Conservation (phyloP, 306 rosid genomes). For the Senna tora region DNA sequence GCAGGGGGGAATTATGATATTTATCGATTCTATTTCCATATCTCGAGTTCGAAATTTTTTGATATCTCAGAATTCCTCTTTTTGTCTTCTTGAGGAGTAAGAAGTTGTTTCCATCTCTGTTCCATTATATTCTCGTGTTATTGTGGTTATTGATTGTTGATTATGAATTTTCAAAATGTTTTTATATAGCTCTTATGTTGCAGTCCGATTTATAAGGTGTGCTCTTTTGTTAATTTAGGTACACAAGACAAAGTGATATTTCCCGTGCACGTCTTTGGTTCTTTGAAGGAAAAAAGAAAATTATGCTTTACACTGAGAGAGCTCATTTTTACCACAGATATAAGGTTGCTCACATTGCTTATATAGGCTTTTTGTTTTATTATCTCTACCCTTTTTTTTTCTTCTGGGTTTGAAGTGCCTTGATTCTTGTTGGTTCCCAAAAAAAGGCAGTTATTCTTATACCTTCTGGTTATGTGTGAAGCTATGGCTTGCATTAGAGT, state of each 20-base stretch:
- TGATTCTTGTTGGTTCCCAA: not conserved
- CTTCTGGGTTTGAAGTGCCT: not conserved
- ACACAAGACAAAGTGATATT: conserved; percentile 77
- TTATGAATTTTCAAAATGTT: not conserved
- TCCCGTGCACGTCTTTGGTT: conserved; percentile 87
- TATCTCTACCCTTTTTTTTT: conserved; percentile 7
- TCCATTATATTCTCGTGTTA: conserved; percentile 5
- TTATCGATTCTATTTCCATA: conserved; percentile 79
- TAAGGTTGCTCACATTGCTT: conserved; percentile 55
- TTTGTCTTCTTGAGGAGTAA: conserved; percentile 93
- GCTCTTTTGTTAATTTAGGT: conserved; percentile 54
- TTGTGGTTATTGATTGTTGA: conserved; percentile 20
- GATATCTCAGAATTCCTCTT: conserved; percentile 81
- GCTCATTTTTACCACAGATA: conserved; percentile 92
- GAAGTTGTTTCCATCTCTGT: conserved; percentile 41
- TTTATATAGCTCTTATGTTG: conserved; percentile 21
- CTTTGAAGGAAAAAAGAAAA: conserved; percentile 74
- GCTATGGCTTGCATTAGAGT: conserved; percentile 5
- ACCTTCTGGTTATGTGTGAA: conserved; percentile 3
- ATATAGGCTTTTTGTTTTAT: not conserved
- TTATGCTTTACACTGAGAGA: conserved; percentile 92
- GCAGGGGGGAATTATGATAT: conserved; percentile 90
- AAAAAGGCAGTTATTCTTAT: not conserved
- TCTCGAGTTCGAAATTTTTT: conserved; percentile 81
- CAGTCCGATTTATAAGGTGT: conserved; percentile 25